Evolutionary conservation across 108 stramenopile species (phyloP), one percentile per base, ranked within the genome.

Genomic region (Stephanodiscus triporus): DNA sequence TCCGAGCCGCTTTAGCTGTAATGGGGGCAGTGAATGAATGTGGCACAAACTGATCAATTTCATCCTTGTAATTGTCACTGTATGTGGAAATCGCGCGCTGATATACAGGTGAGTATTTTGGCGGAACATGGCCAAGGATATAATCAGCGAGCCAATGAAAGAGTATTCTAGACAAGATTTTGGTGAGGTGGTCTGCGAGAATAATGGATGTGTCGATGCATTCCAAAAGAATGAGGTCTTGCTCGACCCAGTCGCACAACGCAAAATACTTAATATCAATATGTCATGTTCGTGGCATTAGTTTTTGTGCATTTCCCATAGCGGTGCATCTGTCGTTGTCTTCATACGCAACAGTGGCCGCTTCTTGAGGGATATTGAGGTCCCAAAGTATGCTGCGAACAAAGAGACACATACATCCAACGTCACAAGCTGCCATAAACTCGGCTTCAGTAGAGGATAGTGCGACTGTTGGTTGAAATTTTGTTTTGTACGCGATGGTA

Each of bases 301-400:
- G 37, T 69, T 67, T 70, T 27, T 43, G 53, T 30, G 59, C 49
- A 32, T 67, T 67, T 3, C 38, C 63, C 50, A 75, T 66, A 0
- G 53, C 64, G 6, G 53, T 75, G 30, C 49, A 48, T 43, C 53
- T 65, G 19, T 55, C 51, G 47, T 75, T 75, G 38, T 75, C 74
- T 30, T 65, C 66, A 10, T 63, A 40, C 24, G 72, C 14, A 10
- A 13, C 32, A 0, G 78, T 70, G 42, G 83, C 66, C 1, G 59
- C 40, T 48, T 36, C 40, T 77, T 76, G 79, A 0, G 66, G 68
- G 38, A 72, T 66, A 27, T 54, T 68, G 29, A 83, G 67, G 14
- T 83, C 82, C 16, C 43, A 74, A 8, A 78, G 20, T 14, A 84
- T 84, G 17, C 60, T 65, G 3, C 56, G 49, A 4, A 84, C 9